Evolutionary conservation across 106 monocot genomes (phyloP), one percentile per base, ranked within the genome.

Genomic region (Dioscorea alata): DNA sequence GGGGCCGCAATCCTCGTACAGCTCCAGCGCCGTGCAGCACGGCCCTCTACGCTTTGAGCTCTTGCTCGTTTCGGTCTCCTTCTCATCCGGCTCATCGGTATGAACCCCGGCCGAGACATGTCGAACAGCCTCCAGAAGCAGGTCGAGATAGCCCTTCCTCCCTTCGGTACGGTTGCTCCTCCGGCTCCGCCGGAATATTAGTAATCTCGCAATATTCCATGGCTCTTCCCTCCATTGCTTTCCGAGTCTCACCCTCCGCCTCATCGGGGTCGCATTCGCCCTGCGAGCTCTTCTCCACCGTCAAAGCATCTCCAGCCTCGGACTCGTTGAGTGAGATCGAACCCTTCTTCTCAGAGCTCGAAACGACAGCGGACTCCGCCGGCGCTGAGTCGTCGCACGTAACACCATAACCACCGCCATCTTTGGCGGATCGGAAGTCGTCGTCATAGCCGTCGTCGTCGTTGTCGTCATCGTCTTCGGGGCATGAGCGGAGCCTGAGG

Each of bases 121-220:
- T 0, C 68, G 53, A n/a, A 71, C 76, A 20, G 76, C 81, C 57
- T 75, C 76, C 13, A 81, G 53, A 13, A 81, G 76, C 48, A 81
- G 67, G 59, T 71, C 81, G 4, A 81, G 60, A 32, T 71, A 71
- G 7, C 75, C 75, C 12, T 59, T 61, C n/a, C 66, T 59, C 67
- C n/a, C 66, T 23, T 18, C 60, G 18, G 60, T 23, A 13, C 60
- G 19, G 12, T n/a, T 24, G n/a, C 35, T 49, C 24, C 67, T 54
- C 49, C 50, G 1, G 49, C 33, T 64, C 24, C 31, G 5, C n/a
- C 48, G 63, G 33, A 13, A 19, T 57, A 33, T 16, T 70, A 19
- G 23, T 66, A 49, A 34, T 50, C 49, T 32, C 74, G 16, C 33
- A 28, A 1, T 10, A 15, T 57, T 56, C 68, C 19, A 34, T 32